phyloP scores from a whole-genome alignment of 225 moss, liverwort and hornwort species.

The Neckera pumila region DNA sequence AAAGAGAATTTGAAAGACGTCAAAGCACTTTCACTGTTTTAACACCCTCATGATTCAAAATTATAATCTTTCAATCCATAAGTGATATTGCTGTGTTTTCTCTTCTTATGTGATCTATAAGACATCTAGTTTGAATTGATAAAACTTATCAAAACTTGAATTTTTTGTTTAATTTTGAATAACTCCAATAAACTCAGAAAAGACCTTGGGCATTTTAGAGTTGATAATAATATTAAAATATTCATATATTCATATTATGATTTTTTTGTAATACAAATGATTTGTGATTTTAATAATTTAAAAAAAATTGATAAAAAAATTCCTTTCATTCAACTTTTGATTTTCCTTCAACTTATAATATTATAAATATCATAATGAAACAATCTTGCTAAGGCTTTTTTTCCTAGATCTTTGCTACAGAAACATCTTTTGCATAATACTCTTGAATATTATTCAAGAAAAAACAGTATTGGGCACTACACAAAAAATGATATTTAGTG shows the following conservation, averaged over 20 bases:
- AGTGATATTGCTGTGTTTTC: no score
- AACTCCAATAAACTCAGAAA: background rate
- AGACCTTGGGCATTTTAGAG: fast-evolving
- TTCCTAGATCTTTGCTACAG: background rate
- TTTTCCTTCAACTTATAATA: background rate
- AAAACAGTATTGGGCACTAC: no score
- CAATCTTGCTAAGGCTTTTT: no score
- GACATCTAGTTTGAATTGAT: no score
- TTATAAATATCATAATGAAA: background rate
- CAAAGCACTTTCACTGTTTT: no score
- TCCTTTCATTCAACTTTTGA: background rate
- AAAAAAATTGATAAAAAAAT: background rate
- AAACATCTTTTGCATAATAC: background rate
- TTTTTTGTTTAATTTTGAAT: no score
- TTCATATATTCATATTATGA: background rate
- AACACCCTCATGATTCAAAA: no score
- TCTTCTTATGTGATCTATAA: no score
- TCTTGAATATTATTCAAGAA: background rate
- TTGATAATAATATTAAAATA: background rate
- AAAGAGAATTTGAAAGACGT: no score
- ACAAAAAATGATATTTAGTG: background rate
- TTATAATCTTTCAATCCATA: no score
- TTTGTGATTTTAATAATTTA: background rate
- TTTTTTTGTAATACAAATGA: no score
- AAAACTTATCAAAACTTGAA: no score